phyloP scores from a whole-genome alignment of 768 basidiomycete species.

The Phlegmacium glaucopus region DNA sequence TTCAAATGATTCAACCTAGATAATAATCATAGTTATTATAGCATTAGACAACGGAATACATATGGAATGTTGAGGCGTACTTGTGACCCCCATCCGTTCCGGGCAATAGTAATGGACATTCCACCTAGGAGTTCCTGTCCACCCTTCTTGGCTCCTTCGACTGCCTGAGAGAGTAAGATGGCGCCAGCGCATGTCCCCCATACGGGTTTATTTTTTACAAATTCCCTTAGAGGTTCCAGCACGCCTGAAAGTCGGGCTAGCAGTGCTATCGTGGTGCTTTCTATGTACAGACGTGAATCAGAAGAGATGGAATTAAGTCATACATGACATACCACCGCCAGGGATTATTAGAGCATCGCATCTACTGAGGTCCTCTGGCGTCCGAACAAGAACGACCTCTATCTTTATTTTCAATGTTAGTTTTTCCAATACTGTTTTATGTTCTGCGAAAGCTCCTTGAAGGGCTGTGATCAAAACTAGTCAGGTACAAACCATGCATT shows the following conservation, averaged over 20 bases:
- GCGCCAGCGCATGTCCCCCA: slow-evolving; percentile 99
- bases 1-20: slow-evolving; percentile 88
- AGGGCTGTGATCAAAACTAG: slow-evolving; percentile 53
- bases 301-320: not conserved
- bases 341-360: slow-evolving; percentile 92
- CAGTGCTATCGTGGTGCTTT: slow-evolving; percentile 90
- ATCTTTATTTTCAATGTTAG: slow-evolving; percentile 44
- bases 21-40: not conserved
- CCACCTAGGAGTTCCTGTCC: slow-evolving; percentile 86
- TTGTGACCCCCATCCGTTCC: slow-evolving; percentile 95
- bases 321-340: slow-evolving; percentile 64
- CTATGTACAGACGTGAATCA: slow-evolving; percentile 32
- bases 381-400: slow-evolving; percentile 60
- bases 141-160: slow-evolving; percentile 78
- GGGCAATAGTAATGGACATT: slow-evolving; percentile 72
- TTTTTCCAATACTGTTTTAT: slow-evolving; percentile 66
- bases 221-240: slow-evolving; percentile 73
- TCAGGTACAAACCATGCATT: not conserved
- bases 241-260: slow-evolving; percentile 72
- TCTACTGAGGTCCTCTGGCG: slow-evolving; percentile 62
- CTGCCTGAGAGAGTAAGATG: slow-evolving; percentile 74
- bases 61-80: slow-evolving; percentile 37
- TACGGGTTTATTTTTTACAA: slow-evolving; percentile 68
- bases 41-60: not conserved
- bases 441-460: slow-evolving; percentile 92